phyloP scores from a whole-genome alignment of 75 land plant genomes.

The Pseudotsuga menziesii region DNA sequence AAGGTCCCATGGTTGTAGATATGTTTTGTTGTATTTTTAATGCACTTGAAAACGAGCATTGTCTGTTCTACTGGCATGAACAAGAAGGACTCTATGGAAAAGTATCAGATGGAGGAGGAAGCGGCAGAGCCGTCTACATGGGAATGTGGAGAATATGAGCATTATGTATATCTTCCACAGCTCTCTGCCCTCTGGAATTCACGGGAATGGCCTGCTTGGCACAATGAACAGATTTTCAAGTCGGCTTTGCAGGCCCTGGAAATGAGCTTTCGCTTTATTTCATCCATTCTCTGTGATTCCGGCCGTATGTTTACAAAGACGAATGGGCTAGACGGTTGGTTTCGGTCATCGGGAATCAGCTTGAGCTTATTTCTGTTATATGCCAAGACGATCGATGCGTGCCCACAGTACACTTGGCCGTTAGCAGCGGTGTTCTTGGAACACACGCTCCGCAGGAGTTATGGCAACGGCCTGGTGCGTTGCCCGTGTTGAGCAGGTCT shows the following conservation, averaged over 20 bases:
- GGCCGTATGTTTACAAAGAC: constrained; percentile 47
- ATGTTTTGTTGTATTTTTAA: constrained; percentile 76
- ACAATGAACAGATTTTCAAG: constrained; percentile 42
- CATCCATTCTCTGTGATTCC: constrained; percentile 47
- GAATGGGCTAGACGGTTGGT: constrained; percentile 62
- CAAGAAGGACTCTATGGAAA: not conserved
- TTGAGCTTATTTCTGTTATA: constrained; percentile 47
- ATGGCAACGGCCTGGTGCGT: constrained; percentile 51
- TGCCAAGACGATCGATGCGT: constrained; percentile 47
- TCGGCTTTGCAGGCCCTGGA: constrained; percentile 63
- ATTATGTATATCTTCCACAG: constrained; percentile 54
- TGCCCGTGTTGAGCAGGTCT: constrained; percentile 38
- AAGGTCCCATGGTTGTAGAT: constrained; percentile 69
- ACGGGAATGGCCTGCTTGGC: constrained; percentile 44
- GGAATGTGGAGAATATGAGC: constrained; percentile 47
- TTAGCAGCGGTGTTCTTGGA: constrained; percentile 20
- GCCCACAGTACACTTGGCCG: constrained; percentile 32
- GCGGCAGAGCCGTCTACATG: constrained; percentile 4
- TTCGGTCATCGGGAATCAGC: constrained; percentile 31
- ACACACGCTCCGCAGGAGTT: constrained; percentile 40
- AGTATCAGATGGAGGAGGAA: not conserved
- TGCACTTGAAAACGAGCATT: constrained; percentile 18
- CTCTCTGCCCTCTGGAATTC: constrained; percentile 40
- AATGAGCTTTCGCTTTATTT: constrained; percentile 66
- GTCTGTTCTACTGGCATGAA: not conserved